These are phyloP conservation scores for Harringtonia lauricola DNA, from an alignment of 2,329 filamentous ascomycete species.

Conservation along the genomic window DNA sequence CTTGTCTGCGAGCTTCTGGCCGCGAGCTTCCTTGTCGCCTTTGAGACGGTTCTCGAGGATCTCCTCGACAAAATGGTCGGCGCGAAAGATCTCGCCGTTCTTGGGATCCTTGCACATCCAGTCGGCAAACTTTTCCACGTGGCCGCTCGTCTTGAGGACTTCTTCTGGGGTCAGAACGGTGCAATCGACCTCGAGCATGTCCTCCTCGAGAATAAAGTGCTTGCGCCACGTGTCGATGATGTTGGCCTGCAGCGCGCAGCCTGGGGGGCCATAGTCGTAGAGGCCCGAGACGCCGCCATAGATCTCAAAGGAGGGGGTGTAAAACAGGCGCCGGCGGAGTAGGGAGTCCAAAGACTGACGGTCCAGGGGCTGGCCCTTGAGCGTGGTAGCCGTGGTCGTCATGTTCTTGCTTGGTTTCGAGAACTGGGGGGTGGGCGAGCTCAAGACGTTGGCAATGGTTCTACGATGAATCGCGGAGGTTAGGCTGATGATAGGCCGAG, in stretches of 20 bases:
- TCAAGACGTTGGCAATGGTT: neutral
- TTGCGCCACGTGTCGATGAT: conserved; percentile 85
- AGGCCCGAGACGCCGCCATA: conserved; percentile 83
- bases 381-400: conserved; percentile 46
- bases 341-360: conserved; percentile 71
- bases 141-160: conserved; percentile 88
- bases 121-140: conserved; percentile 96
- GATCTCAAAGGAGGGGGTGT: conserved; percentile 91
- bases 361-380: conserved; percentile 85
- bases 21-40: conserved; percentile 86
- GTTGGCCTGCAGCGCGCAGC: conserved; percentile 76
- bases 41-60: conserved; percentile 79
- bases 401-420: conserved; percentile 2
- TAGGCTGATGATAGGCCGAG: neutral
- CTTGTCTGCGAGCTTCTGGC: conserved; percentile 55
- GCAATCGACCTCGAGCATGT: conserved; percentile 93
- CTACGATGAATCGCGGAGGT: neutral
- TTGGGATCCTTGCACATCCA: conserved; percentile 99
- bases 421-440: too few species aligned
- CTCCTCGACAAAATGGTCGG: conserved; percentile 94
- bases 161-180: conserved; percentile 88
- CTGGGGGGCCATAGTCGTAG: conserved; percentile 88
- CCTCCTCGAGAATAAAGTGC: conserved; percentile 86
- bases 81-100: conserved; percentile 90
- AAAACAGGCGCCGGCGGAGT: conserved; percentile 82